Evolutionary conservation across 2,329 filamentous ascomycete genomes (phyloP).

Genomic region (Fusarium equiseti): DNA sequence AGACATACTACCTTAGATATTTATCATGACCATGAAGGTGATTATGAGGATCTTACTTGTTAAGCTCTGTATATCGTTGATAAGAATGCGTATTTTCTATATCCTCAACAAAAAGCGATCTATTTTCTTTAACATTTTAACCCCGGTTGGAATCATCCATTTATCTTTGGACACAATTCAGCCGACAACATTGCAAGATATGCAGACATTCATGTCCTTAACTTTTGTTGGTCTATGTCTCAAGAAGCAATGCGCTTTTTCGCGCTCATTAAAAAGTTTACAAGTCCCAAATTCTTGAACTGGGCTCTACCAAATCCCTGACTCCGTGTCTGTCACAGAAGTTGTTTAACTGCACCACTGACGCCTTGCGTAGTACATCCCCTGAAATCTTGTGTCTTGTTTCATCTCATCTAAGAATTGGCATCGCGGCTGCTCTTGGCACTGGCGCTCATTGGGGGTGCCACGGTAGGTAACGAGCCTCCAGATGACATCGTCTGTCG

Average conservation of each 20-base stretch:
- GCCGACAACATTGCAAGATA: background rate
- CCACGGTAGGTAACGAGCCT: conserved; percentile 75
- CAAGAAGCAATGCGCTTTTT: conserved; percentile 11
- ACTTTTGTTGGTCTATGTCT: conserved; percentile 28
- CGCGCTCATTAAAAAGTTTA: conserved; percentile 35
- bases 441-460: conserved; percentile 84
- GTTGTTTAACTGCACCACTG: background rate
- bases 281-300: conserved; percentile 10
- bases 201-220: background rate
- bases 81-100: background rate
- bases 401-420: conserved; percentile 59
- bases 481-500: conserved; percentile 78
- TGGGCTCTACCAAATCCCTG: background rate
- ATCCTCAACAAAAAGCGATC: background rate
- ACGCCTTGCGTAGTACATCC: background rate
- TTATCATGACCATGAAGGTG: conserved; percentile 1
- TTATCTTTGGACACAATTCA: background rate
- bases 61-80: background rate
- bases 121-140: background rate
- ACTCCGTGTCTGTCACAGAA: background rate
- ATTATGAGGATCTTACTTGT: conserved; percentile 22
- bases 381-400: background rate
- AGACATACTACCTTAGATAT: background rate
- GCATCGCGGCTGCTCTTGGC: conserved; percentile 91
- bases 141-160: background rate